Base-by-base conservation (phyloP, 1,139 yeast genomes). In the Blastobotrys elegans region DNA sequence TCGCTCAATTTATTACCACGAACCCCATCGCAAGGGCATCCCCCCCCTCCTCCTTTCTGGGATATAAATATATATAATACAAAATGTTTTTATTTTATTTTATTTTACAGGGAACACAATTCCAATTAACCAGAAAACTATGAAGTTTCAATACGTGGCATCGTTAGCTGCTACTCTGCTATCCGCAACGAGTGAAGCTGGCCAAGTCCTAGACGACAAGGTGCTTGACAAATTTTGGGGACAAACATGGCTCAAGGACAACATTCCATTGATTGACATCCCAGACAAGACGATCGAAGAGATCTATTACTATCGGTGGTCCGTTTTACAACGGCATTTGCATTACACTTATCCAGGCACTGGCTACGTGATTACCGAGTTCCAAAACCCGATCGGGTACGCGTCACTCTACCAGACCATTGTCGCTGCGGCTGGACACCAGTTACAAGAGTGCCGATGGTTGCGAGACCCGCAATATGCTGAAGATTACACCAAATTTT, bases 371-470 rank as follows among this genome's bases (percentile, higher is more conserved):
- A 33, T 35, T 4, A 35, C 29, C 27, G 39, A 35, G 18, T 35
- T 35, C 16, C 26, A 21, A 18, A 22, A 35, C 26, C 39, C 39
- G 18, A 26, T 35, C 16, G 30, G 32, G 13, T 38, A 38, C 22
- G 41, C 32, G 2, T 17, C 20, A 13, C 13, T 17, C 10, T 38
- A 16, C 20, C 14, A 17, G 13, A 18, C 32, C 3, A 38, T 38
- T 14, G 13, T 22, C 22, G 41, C 41, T 14, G 41, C 41, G 13
- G 41, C 41, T 3, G 41, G 41, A 2, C 41, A 38, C 18, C 30
- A 26, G n/a, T 4, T 40, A 2, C 26, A 40, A 20, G 43, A 40
- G 29, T n/a, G 27, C 16, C 24, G 43, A 20, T 40, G 43, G 43
- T 22, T 40, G 8, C 24, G 36, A 10, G 27, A 40, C 20, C 17